These are phyloP conservation scores for Taphrina flavorubra DNA, from an alignment of 1,139 yeast species.

Conservation along the genomic window DNA sequence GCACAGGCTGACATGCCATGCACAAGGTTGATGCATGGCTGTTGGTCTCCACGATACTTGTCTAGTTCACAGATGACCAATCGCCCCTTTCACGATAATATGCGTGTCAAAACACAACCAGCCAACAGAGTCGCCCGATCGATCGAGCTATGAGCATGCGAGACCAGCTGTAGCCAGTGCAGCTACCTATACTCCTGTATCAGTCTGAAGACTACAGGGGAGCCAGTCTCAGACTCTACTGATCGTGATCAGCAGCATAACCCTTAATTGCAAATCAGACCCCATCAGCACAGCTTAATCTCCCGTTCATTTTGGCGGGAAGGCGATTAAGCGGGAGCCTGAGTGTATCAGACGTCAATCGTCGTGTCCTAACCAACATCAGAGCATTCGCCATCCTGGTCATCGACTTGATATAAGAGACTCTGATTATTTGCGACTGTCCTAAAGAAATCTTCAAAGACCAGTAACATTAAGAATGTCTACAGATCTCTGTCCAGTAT, in stretches of 20 bases:
- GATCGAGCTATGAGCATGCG: too few species aligned
- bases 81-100: too few species aligned
- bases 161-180: too few species aligned
- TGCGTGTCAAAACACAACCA: too few species aligned
- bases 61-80: too few species aligned
- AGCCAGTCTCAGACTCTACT: neutral
- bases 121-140: too few species aligned
- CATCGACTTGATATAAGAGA: neutral
- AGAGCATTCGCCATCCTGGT: constrained; percentile 6
- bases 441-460: neutral
- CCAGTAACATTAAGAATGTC: constrained; percentile 19
- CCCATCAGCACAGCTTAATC: constrained; percentile 6
- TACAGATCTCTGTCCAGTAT: constrained; percentile 42
- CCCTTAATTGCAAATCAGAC: neutral
- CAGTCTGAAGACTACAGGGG: too few species aligned
- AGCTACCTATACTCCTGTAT: too few species aligned
- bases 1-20: too few species aligned
- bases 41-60: too few species aligned
- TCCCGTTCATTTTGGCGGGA: constrained; percentile 9
- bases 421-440: neutral
- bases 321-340: constrained; percentile 10
- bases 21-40: too few species aligned
- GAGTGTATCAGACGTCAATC: constrained; percentile 14
- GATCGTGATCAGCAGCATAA: neutral
- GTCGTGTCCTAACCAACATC: constrained; percentile 7